phyloP scores from a whole-genome alignment of 2,329 filamentous ascomycete species.

The Camillea tinctor region DNA sequence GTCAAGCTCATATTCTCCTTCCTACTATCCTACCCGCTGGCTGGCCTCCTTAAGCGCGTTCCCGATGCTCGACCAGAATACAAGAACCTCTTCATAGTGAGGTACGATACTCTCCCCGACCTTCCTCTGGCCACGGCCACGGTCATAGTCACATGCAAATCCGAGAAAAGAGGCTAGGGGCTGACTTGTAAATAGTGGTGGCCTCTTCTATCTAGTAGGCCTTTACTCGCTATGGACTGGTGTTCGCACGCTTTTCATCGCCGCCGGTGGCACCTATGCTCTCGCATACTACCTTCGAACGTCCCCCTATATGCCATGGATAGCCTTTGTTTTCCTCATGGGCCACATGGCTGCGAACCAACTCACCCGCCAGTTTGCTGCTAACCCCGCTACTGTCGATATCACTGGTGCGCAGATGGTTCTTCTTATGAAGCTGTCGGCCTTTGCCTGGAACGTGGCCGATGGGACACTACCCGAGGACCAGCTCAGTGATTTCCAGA shows the following conservation, averaged over 20 bases:
- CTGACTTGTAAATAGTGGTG: conserved; percentile 22
- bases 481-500: conserved; percentile 83
- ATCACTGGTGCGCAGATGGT: conserved; percentile 98
- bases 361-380: conserved; percentile 72
- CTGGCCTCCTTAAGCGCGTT: conserved; percentile 82
- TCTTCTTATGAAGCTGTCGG: conserved; percentile 92
- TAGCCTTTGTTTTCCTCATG: conserved; percentile 93
- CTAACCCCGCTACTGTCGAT: conserved; percentile 69
- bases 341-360: conserved; percentile 91
- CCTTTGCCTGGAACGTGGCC: conserved; percentile 97
- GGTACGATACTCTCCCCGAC: conserved; percentile 43
- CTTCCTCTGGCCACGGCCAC: conserved; percentile 1
- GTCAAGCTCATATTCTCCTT: conserved; percentile 94
- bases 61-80: conserved; percentile 79
- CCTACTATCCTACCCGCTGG: conserved; percentile 87
- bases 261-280: conserved; percentile 74
- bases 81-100: conserved; percentile 87
- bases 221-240: conserved; percentile 92
- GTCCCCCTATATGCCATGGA: conserved; percentile 95
- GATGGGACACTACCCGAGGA: conserved; percentile 79
- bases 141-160: too few relatives aligned
- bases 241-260: conserved; percentile 74
- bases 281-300: conserved; percentile 77
- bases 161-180: background rate
- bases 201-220: conserved; percentile 85